Evolutionary conservation across 306 rosid genomes (phyloP), one percentile per base, ranked within the genome.

Genomic region (Leucaena leucocephala): DNA sequence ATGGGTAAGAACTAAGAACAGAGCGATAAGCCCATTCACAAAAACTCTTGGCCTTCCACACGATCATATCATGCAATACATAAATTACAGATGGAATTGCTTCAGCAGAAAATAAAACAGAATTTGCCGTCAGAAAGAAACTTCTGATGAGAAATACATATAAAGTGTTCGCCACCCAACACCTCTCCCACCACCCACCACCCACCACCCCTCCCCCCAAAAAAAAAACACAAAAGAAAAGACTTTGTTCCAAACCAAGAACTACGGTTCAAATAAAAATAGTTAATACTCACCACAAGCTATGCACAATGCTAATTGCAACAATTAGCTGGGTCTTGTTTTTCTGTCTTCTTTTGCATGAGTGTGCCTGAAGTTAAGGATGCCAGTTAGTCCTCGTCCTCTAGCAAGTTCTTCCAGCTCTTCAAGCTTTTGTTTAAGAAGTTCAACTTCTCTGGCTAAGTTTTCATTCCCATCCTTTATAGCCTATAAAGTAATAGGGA

Each of bases 401-500:
- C 75, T 71, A 15, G 75, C 75, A 59, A 79, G 35, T 76, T 82
- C 82, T 69, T 33, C 77, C 48, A 82, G 40, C 44, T 85, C 82
- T 75, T 82, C 82, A 76, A 46, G 80, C 77, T 71, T 85, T 22
- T 71, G 74, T 69, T 45, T 69, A 13, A 69, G 74, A 44, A 45
- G 58, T 69, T 69, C 74, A 69, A 69, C 74, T 27, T 69, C 74
- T 69, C 74, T 44, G 19, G 74, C 58, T 46, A 69, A 22, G 74
- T 69, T 50, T 69, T 69, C 74, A 45, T 69, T 69, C 40, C 74
- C 49, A 44, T 69, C 74, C 58, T 45, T 69, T 44, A 69, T 69
- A 10, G 42, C 58, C 74, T 69, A 69, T 16, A 27, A 11, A 68
- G 38, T 10, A 42, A 44, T 22, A 7, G 4, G 7, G 5, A 44